Evolutionary conservation across 805 yeast genomes (phyloP).

Genomic region (Kazachstania kunashirensis): DNA sequence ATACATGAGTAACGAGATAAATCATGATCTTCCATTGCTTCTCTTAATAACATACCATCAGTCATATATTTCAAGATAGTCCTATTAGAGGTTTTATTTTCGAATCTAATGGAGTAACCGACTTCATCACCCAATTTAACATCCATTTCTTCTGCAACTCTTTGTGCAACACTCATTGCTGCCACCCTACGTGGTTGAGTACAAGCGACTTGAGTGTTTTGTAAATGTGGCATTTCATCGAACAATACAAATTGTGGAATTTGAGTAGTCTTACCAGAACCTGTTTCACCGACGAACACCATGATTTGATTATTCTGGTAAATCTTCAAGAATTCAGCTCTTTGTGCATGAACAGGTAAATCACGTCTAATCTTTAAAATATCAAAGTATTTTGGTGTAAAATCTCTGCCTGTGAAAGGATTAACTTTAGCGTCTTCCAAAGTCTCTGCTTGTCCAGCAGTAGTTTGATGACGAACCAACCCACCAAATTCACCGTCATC

Average conservation of each 20-base stretch:
- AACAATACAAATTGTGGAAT: slow-evolving; percentile 88
- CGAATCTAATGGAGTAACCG: slow-evolving; percentile 92
- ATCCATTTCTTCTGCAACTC: slow-evolving; percentile 97
- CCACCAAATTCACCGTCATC: slow-evolving; percentile 57
- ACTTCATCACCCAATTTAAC: slow-evolving; percentile 88
- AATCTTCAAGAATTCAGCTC: slow-evolving; percentile 75
- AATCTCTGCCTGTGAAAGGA: slow-evolving; percentile 67
- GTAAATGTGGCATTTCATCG: slow-evolving; percentile 86
- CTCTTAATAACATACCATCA: slow-evolving; percentile 95
- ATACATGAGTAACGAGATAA: slow-evolving; percentile 76
- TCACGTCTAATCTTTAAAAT: slow-evolving; percentile 74
- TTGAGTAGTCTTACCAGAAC: slow-evolving; percentile 98
- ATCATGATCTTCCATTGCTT: slow-evolving; percentile 93
- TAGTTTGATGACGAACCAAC: slow-evolving; percentile 51
- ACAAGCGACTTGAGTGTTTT: slow-evolving; percentile 84
- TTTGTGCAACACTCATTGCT: slow-evolving; percentile 95
- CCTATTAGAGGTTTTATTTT: slow-evolving; percentile 69
- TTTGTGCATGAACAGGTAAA: slow-evolving; percentile 88
- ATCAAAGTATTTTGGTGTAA: slow-evolving; percentile 59
- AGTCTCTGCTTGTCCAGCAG: slow-evolving; percentile 49
- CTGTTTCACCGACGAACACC: slow-evolving; percentile 99
- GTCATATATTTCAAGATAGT: slow-evolving; percentile 94
- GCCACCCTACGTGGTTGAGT: slow-evolving; percentile 97
- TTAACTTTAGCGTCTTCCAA: slow-evolving; percentile 53
- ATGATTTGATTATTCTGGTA: slow-evolving; percentile 85